Percentiles rank a stretch among this genome's conserved stretches.
phyloP scores from a whole-genome alignment of 192 early-diverging fungal genomes.

The Lunasporangiospora selenospora region DNA sequence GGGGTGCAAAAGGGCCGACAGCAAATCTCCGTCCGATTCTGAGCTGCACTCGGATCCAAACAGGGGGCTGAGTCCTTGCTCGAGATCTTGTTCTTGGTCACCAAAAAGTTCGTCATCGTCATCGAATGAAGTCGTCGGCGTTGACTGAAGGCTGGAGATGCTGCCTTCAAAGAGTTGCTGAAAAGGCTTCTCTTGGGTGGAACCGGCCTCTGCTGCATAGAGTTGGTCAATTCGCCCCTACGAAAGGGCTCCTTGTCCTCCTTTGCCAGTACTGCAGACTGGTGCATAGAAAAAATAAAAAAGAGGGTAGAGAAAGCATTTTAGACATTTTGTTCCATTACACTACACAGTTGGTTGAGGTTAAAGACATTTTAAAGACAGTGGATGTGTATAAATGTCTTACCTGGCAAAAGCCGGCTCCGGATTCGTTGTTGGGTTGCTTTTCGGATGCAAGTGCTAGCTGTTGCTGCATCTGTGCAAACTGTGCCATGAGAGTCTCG shows the following conservation, averaged over 20 bases:
- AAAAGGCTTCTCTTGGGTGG: slow-evolving; percentile 38
- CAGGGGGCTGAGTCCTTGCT: slow-evolving; percentile 48
- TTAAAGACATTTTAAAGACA: background rate
- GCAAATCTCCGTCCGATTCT: slow-evolving; percentile 48
- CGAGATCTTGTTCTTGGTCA: slow-evolving; percentile 29
- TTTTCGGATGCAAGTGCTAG: slow-evolving; percentile 30
- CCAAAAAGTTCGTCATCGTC: slow-evolving; percentile 49
- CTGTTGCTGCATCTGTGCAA: slow-evolving; percentile 50
- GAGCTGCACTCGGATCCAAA: slow-evolving; percentile 43
- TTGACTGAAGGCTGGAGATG: slow-evolving; percentile 20
- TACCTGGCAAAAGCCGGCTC: slow-evolving; percentile 53
- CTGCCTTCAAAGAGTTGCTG: slow-evolving; percentile 18
- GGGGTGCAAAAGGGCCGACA: slow-evolving; percentile 50
- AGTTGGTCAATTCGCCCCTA: slow-evolving; percentile 41
- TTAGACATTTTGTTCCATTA: no score
- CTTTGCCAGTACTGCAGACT: slow-evolving; percentile 55
- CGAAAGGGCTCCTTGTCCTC: slow-evolving; percentile 30
- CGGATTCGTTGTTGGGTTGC: slow-evolving; percentile 24
- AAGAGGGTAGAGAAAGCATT: no score
- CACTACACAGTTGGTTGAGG: no score
- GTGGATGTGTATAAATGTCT: background rate
- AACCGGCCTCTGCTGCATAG: slow-evolving; percentile 51
- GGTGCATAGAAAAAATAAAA: background rate
- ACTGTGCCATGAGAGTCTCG: slow-evolving; percentile 44
- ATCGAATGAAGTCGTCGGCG: slow-evolving; percentile 45